Base-by-base conservation (phyloP, 768 basidiomycete species). In the Xerocomus potaroensis region DNA sequence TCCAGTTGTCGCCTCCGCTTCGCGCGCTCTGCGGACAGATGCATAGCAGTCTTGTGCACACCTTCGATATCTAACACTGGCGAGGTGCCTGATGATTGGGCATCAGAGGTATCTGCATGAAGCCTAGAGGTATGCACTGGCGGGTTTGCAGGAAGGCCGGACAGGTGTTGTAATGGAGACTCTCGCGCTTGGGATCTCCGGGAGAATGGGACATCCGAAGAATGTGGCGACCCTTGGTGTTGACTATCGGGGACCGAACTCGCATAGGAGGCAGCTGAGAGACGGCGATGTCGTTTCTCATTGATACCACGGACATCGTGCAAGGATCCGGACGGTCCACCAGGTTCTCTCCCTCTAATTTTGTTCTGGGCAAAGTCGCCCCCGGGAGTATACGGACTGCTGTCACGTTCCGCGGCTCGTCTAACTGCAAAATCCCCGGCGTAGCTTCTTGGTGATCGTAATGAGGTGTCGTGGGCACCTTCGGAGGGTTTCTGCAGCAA, bases 1-100 rank as follows among this genome's bases (percentile, higher is more conserved):
- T 93, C 91, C 41, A 85, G 77, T 57, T 88, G 83, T 38, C 89
- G 72, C 44, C 91, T 73, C 51, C 84, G 77, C 58, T 80, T 84
- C 6, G 91, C 91, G 32, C 90, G 78, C 51, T 88, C 90, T 2
- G 91, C 91, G 6, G 87, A 87, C 45, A 66, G 77, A 49, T 91
- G 90, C 91, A 93, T 92, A 15, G 83, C 69, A 37, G 81, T 80
- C 62, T 87, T 86, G 47, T 78, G 75, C n/a, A 71, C 77, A 42
- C 80, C 80, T 41, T 90, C 85, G 24, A 87, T 58, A 45, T 81
- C 80, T 27, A 70, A 62, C 21, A 51, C 48, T 31, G 63, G 59
- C 5, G 67, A 40, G 10, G 59, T 48, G 33, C 61, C 62, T 16
- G 60, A 52, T 16, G 31, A 29, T 6, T 54, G 46, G 14, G 43